Evolutionary conservation across 306 rosid species (phyloP), one percentile per base, ranked within the genome.

Genomic region (Cicer arietinum): DNA sequence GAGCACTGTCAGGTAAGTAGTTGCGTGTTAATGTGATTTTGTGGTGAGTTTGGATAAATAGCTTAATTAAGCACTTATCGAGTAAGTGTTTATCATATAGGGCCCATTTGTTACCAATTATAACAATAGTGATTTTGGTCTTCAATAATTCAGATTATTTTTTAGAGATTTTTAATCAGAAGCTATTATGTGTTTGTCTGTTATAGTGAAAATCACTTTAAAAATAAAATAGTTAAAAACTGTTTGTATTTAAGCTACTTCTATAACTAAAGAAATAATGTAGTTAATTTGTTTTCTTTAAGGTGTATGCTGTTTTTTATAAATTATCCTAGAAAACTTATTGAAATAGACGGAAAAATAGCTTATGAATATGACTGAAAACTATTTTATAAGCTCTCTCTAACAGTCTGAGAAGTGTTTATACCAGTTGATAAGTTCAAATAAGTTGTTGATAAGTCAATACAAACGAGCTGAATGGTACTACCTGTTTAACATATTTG

Each of bases 1-100:
- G 98, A 94, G 77, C 98, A 94, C 76, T 91, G 96, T 47, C 97
- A 94, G 90, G 98, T 89, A 40, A 80, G 57, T 53, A 6, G 10
- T 46, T 20, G 14, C 0, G 59, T 8, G 51, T 30, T 30, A 30
- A 30, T 30, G 35, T 30, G 35, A 30, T 54, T 45, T 65, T 41
- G 42, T 6, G 0, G 4, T 20, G 61, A 2, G 42, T 59, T 7
- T 59, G 1, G 18, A 59, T 30, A 30, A 25, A 0, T 58, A 1
- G 44, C 3, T 30, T 58, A 22, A 2, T 58, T 58, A 10, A 58
- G 42, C 4, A 2, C 41, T 58, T 57, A 4, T 57, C 9, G 14
- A 57, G 63, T 57, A 20, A 9, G 1, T 1, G 3, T 17, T 50
- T 50, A 50, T 30, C 35, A 30, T 30, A 30, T 30, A 30, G 35